phyloP scores from a whole-genome alignment of 2,329 filamentous ascomycete species.

The Beauveria brongniartii region DNA sequence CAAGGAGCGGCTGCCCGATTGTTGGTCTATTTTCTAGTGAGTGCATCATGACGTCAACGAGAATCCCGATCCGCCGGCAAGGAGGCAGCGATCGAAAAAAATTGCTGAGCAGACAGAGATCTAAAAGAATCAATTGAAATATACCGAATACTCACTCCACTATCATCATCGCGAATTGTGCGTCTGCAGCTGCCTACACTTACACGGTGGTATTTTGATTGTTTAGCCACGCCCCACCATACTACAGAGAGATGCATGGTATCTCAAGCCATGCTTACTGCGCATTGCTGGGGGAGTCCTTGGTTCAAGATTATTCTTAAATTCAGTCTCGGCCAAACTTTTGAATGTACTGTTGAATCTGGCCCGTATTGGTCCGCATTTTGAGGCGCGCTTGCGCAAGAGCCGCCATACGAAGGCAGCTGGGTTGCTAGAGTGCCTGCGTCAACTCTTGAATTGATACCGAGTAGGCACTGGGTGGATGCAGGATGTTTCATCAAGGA shows the following conservation, averaged over 20 bases:
- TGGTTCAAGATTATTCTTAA: no score
- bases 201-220: not conserved
- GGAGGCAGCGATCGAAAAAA: not conserved
- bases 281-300: no score
- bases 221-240: not conserved
- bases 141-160: no score
- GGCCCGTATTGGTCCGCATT: not conserved
- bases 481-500: not conserved
- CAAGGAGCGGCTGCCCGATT: not conserved
- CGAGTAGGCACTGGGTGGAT: not conserved
- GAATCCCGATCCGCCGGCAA: not conserved
- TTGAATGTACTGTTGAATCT: no score
- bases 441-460: not conserved
- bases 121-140: not conserved
- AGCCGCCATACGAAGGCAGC: not conserved
- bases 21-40: not conserved
- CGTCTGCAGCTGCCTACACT: not conserved
- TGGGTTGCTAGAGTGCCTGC: no score
- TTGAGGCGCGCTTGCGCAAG: not conserved
- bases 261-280: not conserved
- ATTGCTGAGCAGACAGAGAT: not conserved
- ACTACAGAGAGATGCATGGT: not conserved
- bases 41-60: conserved; percentile 5
- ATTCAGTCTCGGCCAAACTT: no score
- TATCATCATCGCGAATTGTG: no score